A percentile compares a stretch with the other conserved stretches of the same genome.
Conservation (phyloP, 75 land plant species). For the Chamaecyparis obtusa region DNA sequence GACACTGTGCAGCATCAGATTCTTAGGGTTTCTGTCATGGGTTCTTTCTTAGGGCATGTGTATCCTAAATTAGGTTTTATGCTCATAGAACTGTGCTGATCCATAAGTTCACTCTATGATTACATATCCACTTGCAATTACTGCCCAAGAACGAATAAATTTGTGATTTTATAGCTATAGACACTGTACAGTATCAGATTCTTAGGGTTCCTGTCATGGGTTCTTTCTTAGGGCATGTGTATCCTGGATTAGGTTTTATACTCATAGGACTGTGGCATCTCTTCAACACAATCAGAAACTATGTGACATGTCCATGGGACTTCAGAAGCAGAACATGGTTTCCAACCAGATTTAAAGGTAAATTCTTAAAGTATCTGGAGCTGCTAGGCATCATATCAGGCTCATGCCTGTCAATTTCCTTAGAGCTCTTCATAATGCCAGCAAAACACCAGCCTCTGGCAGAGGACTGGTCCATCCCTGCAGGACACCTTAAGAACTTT, state of each 20-base stretch:
- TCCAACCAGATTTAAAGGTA: background rate
- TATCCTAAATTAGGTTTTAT: no score
- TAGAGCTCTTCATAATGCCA: constrained; percentile 68
- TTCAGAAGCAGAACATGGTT: constrained; percentile 32
- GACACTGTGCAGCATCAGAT: no score
- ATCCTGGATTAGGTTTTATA: constrained; percentile 29
- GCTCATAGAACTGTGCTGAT: no score
- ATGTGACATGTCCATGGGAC: constrained; percentile 18
- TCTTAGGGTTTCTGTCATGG: no score
- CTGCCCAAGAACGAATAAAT: no score
- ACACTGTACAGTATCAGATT: no score
- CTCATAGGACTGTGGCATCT: constrained; percentile 41
- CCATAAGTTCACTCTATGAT: no score
- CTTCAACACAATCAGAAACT: constrained; percentile 23
- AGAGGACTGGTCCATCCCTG: constrained; percentile 71
- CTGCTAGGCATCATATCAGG: constrained; percentile 41
- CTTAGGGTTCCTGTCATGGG: constrained; percentile 16
- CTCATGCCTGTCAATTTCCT: constrained; percentile 32
- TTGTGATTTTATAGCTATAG: no score
- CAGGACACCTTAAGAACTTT: constrained; percentile 82
- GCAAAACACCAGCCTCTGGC: constrained; percentile 52
- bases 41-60: no score
- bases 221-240: constrained; percentile 34
- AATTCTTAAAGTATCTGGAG: constrained; percentile 36
- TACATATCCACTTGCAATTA: no score